Base-by-base conservation (phyloP, 2,329 filamentous ascomycete genomes). In the Metarhizium anisopliae region DNA sequence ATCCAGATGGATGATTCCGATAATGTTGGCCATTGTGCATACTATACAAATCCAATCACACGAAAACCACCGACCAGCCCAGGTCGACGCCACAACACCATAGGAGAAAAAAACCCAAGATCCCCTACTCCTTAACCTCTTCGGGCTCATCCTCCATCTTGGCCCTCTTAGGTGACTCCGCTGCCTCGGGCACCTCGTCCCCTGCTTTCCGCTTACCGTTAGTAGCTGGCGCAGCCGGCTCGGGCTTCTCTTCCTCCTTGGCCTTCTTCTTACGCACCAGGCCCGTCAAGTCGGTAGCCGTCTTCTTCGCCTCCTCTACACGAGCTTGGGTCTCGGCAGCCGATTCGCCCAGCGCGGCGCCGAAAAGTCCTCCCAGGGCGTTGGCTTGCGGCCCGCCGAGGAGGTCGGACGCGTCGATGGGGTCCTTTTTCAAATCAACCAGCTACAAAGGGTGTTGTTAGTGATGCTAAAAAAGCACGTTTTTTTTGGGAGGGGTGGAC, bases 231-330 rank as follows among this genome's bases (percentile, higher is more conserved):
- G 47, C 18, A 18, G 51, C 38, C 5, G 57, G 38, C 10, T 58
- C 45, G 5, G 58, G 57, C 1, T 50, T 20, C 35, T 56, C 61
- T 8, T 66, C 63, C 50, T 66, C 69, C 65, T 76, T 74, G 59
- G 67, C 63, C 70, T 83, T 84, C 66, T 86, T 91, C 66, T 86
- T 92, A 63, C 86, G 84, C 47, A 93, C 85, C 50, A 93, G 74
- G n/a, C 84, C 81, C 0, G 81, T 83, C 14, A 95, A 74, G 66
- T 94, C 89, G 16, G 81, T 90, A 6, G 89, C 89, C 7, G 75
- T 79, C 72, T 86, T 86, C 63, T 85, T 88, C 32, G 86, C 88
- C 66, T 91, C 86, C 50, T 87, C 83, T 50, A 90, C 76, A 60
- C 82, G 79, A 29, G 83, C 84, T 60, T 83, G 77, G 53, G 83